phyloP scores from a whole-genome alignment of 306 rosid genomes.

The Mucuna pruriens region DNA sequence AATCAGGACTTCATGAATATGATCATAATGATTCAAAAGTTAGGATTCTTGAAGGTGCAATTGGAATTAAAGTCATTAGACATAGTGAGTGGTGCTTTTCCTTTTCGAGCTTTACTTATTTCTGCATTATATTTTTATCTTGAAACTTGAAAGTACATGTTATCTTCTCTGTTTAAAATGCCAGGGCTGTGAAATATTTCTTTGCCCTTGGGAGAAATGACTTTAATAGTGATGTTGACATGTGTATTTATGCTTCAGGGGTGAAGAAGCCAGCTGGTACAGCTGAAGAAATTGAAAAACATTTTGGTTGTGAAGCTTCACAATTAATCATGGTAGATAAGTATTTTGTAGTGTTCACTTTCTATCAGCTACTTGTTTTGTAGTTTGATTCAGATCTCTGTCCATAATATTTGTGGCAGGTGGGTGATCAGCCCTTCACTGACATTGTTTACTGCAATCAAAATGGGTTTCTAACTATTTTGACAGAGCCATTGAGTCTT shows the following conservation, averaged over 20 bases:
- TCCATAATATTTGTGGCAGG: conserved; percentile 55
- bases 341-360: conserved; percentile 26
- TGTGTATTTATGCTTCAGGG: conserved; percentile 50
- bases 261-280: conserved; percentile 95
- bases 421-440: conserved; percentile 99
- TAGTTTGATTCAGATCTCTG: conserved; percentile 30
- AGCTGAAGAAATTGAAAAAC: conserved; percentile 95
- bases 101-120: not conserved
- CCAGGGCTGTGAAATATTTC: conserved; percentile 23
- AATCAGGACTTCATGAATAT: conserved; percentile 83
- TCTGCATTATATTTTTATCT: conserved; percentile 31
- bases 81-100: conserved; percentile 77
- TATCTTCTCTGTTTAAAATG: conserved; percentile 17
- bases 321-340: conserved; percentile 77
- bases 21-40: conserved; percentile 92
- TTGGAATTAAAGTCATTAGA: conserved; percentile 88
- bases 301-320: conserved; percentile 79
- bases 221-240: conserved; percentile 34
- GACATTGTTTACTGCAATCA: conserved; percentile 91
- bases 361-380: conserved; percentile 8
- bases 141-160: conserved; percentile 1
- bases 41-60: conserved; percentile 67
- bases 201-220: conserved; percentile 11
- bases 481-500: conserved; percentile 88
- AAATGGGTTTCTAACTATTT: conserved; percentile 81